Base-by-base conservation (phyloP, 768 basidiomycete species). In the Coprinopsis sp. region DNA sequence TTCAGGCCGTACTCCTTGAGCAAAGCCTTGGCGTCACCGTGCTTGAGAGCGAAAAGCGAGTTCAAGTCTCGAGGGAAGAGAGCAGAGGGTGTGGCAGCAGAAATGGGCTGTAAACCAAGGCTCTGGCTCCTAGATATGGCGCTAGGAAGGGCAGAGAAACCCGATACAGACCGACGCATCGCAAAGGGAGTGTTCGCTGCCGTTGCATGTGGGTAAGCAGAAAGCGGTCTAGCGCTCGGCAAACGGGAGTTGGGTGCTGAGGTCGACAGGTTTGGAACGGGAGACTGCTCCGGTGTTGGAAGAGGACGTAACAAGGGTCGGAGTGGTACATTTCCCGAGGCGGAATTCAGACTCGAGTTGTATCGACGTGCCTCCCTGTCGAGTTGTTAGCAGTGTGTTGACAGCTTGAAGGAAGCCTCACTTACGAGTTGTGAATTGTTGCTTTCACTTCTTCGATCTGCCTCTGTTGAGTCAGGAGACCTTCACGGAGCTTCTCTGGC, bases 291-390 rank as follows among this genome's bases (percentile, higher is more conserved):
- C 33, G 71, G 70, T 14, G 70, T 73, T 1, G 72, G 71, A 16
- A 74, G 61, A 1, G 78, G 77, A 1, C 77, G 72, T 13, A 80
- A 61, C 3, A 80, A 71, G 14, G 77, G 76, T 18, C 72, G 67
- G 23, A 79, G 62, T 10, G 72, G 71, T 14, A 69, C 71, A n/a
- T 60, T 54, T 33, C 68, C 62, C 19, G 67, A 46, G 55, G 57
- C 23, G 54, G 56, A 58, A 47, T 65, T 51, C 52, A 77, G 55
- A 18, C 64, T 59, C 10, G 64, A 56, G 57, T 74, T 73, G 48
- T 67, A 62, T 34, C 70, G 65, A 25, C 76, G 67, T 10, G 76
- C 73, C 59, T 80, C 73, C 4, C 75, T 78, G 22, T 12, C 46
- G 19, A 50, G 16, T 24, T 33, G 47, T 36, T 21, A 54, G 18